Evolutionary conservation across 495 filamentous ascomycete genomes (phyloP), one percentile per base, ranked within the genome.

Genomic region (Pseudevernia furfuracea): DNA sequence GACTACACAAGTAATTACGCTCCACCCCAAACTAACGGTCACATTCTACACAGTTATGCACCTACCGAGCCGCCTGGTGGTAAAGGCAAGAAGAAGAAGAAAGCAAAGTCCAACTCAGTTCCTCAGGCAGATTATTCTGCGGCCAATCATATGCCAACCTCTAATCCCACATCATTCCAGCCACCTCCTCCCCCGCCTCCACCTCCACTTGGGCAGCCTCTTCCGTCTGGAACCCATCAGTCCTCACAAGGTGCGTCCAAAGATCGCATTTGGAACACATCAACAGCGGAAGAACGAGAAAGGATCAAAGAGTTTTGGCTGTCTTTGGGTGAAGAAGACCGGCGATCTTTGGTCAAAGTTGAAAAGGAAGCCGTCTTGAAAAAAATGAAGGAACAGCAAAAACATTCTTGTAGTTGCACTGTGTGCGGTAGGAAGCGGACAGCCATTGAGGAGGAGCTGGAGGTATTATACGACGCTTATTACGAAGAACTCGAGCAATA

Each of bases 381-480:
- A 68, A 99, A 99, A 78, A 99, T 99, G 94, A 98, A 99, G 78
- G 95, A 99, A 74, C 94, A 99, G 76, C 94, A 99, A 74, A 97
- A 97, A 75, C 94, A 97, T 72, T 97, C 94, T 5, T 99, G 94
- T 77, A 96, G 92, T 71, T 99, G 94, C 71, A 96, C 90, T 9
- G 92, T 97, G 46, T 99, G 94, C 78, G 94, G 94, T 59, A 85
- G 94, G 67, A 99, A 97, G 76, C 85, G 94, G 55, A 96, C 89
- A 11, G 94, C 94, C 12, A 99, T 99, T 70, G 94, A 99, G 75
- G 94, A 99, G 75, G 95, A 99, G 74, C 79, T 99, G 17, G 94
- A 99, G 74, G 92, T 95, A n/a, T 82, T 99, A 19, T 99, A 99
- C 73, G 95, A 99, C 77, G 94, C 94, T 34, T 99, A 99, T 75